Percentiles rank a stretch among this genome's conserved stretches.
Evolutionary conservation across 1,139 yeast species (phyloP).

Genomic region (Geotrichum aggregatum): DNA sequence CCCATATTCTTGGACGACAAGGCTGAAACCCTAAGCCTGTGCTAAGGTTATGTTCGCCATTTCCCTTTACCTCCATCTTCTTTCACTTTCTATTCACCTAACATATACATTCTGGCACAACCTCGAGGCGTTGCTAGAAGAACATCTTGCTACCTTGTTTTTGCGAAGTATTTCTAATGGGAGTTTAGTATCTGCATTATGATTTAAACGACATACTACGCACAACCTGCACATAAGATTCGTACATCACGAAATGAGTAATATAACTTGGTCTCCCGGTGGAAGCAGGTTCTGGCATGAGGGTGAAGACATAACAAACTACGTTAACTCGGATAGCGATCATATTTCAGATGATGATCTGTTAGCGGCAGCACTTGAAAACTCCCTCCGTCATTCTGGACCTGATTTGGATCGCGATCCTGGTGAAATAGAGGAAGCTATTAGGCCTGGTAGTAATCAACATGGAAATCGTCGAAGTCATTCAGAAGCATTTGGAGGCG

Average conservation of each 20-base stretch:
- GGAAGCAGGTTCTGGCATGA: no score
- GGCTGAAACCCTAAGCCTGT: slow-evolving; percentile 5
- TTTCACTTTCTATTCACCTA: background rate
- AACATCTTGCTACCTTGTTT: no score
- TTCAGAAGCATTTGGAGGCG: no score
- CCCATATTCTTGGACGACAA: background rate
- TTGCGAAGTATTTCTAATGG: no score
- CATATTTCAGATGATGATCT: slow-evolving; percentile 8
- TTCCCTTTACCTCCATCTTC: background rate
- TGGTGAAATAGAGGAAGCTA: background rate
- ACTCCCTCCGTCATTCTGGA: background rate
- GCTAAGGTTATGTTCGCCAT: background rate
- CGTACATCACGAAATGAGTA: no score
- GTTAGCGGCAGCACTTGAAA: background rate
- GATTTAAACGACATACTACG: background rate
- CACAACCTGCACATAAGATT: no score
- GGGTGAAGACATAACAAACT: no score
- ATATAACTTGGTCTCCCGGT: background rate
- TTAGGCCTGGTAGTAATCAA: background rate
- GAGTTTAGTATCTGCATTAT: no score
- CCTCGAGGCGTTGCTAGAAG: no score
- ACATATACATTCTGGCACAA: background rate
- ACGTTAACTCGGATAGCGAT: no score
- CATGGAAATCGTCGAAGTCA: no score
- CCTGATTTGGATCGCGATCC: background rate